Base-by-base conservation (phyloP, 352 stramenopile species). In the Pythium graminicola region DNA sequence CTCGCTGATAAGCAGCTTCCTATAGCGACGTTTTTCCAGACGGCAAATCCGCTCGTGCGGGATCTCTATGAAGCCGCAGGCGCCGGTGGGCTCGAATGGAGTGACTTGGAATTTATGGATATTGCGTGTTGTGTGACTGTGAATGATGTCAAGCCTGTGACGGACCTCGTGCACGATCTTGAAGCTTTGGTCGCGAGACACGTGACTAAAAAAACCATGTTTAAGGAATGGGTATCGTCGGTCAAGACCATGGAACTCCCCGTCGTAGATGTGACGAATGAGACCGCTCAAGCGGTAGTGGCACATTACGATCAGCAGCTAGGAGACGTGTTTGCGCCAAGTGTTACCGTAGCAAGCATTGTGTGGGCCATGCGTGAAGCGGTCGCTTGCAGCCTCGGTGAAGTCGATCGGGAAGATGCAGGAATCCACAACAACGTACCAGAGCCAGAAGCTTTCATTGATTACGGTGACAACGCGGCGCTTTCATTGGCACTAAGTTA, bases 81-180 rank as follows among this genome's bases (percentile, higher is more conserved):
- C 14, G 55, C 76, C 14, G 73, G 76, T 3, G 73, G 76, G 0
- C 49, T 90, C 22, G 69, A 85, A 60, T 88, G 80, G 80, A 87
- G 66, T n/a, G 80, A 88, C 57, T 87, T 90, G 50, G 61, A 70
- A n/a, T 86, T 88, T 50, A 66, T 73, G 0, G 66, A 78, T 23
- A 26, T 90, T 17, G 20, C 47, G 26, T 80, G 70, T 42, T 61
- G 56, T 8, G 27, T 40, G 14, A 20, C 27, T 13, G 47, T 17
- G 11, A 60, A 23, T 8, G 62, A 73, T 10, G 23, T 24, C 32
- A 76, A 62, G 27, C 46, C 42, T 1, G 1, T 59, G 0, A 57
- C 43, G 0, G 71, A 79, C 0, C 49, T 90, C 20, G 42, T 67
- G 4, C 53, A 43, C 5, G 71, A 81, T 29, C 45, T 88, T 20